Conservation (phyloP, 495 filamentous ascomycete species). For the Daldinia concentrica region DNA sequence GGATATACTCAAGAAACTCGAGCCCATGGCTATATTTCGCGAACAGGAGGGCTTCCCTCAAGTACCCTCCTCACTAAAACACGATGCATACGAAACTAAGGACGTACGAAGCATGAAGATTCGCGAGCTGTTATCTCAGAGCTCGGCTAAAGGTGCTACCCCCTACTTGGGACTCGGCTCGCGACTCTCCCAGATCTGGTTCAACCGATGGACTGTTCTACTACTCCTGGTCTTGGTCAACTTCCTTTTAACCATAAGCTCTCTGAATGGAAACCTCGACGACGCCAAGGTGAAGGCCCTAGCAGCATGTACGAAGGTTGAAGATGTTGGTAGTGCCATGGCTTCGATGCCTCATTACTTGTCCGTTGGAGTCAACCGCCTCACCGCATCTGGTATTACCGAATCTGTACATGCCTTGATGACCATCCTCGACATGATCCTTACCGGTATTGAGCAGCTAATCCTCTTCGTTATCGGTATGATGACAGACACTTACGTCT, state of each 20-base stretch:
- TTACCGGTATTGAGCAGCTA: conserved; percentile 86
- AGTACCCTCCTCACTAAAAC: conserved; percentile 40
- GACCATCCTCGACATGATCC: conserved; percentile 74
- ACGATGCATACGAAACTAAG: conserved; percentile 39
- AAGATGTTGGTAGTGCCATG: conserved; percentile 93
- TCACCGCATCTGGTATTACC: conserved; percentile 80
- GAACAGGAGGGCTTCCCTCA: conserved; percentile 45
- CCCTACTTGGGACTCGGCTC: conserved; percentile 92
- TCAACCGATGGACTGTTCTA: conserved; percentile 96
- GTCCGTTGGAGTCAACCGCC: conserved; percentile 83
- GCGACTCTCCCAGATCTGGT: conserved; percentile 92
- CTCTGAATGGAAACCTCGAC: conserved; percentile 74
- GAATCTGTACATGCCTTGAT: conserved; percentile 79
- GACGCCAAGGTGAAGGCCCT: conserved; percentile 83
- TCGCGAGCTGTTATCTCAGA: conserved; percentile 38
- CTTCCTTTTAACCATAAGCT: conserved; percentile 74
- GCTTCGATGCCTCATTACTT: conserved; percentile 98
- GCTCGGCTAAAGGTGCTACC: conserved; percentile 64
- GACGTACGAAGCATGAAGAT: conserved; percentile 38
- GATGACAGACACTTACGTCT: conserved; percentile 87
- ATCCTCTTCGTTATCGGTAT: conserved; percentile 90
- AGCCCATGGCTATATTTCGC: conserved; percentile 30
- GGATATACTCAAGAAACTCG: conserved; percentile 8
- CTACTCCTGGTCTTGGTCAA: conserved; percentile 84
- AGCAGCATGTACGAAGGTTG: conserved; percentile 88